Percentiles rank a stretch among this genome's conserved stretches.
Evolutionary conservation across 2,329 filamentous ascomycete genomes (phyloP).

Genomic region (Aphanocladium album): DNA sequence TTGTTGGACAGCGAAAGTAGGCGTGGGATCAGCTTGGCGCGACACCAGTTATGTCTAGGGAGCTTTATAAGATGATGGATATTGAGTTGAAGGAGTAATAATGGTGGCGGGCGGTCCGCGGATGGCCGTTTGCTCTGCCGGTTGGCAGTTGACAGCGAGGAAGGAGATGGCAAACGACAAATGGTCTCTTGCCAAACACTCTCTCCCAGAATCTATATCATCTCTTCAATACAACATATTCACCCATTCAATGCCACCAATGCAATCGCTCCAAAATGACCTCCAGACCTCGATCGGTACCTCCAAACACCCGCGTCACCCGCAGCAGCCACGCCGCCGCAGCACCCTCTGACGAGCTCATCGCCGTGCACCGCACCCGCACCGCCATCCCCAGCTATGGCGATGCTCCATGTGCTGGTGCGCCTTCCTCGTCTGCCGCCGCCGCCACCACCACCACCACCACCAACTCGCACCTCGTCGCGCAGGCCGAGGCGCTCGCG

Average conservation of each 20-base stretch:
- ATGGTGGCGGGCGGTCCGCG: too few species aligned
- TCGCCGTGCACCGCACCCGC: conserved; percentile 2
- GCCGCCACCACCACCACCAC: not conserved
- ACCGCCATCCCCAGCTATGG: not conserved
- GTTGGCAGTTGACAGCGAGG: not conserved
- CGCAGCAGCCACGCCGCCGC: not conserved
- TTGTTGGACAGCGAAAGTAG: conserved; percentile 39
- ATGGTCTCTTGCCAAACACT: not conserved
- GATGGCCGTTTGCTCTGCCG: not conserved
- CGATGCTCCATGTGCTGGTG: not conserved
- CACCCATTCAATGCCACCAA: not conserved
- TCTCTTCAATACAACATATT: not conserved
- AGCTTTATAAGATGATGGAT: too few species aligned
- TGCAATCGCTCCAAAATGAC: not conserved
- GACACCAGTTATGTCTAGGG: too few species aligned
- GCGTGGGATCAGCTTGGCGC: too few species aligned
- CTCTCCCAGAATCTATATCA: not conserved
- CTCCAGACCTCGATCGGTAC: conserved; percentile 5
- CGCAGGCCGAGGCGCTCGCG: conserved; percentile 29
- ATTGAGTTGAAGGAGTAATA: too few species aligned
- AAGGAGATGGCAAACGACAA: conserved; percentile 6
- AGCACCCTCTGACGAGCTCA: not conserved
- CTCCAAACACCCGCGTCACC: not conserved
- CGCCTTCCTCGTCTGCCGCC: not conserved
- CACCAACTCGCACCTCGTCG: conserved; percentile 16